A percentile compares a stretch with the other conserved stretches of the same genome.
These are phyloP conservation scores for Spencermartinsiella europaea DNA, from an alignment of 805 yeast species.

Conservation along the genomic window DNA sequence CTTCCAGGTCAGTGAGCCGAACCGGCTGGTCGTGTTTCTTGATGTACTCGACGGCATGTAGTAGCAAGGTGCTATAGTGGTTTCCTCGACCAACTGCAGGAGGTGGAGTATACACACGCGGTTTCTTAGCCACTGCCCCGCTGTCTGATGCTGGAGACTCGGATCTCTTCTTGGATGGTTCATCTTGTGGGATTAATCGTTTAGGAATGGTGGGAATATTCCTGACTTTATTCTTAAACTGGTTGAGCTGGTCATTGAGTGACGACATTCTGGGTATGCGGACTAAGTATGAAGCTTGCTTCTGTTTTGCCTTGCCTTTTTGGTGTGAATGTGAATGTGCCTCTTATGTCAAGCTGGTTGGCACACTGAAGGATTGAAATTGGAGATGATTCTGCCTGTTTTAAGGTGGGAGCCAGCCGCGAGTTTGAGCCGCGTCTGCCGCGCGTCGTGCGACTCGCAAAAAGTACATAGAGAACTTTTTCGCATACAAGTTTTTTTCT, in stretches of 20 bases:
- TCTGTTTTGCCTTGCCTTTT: no score
- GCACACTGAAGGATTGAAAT: no score
- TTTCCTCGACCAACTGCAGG: conserved; percentile 38
- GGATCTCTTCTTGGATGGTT: conserved; percentile 1
- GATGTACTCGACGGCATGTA: conserved; percentile 87
- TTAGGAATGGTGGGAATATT: conserved; percentile 41
- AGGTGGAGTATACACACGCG: conserved; percentile 31
- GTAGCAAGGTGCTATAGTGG: conserved; percentile 79
- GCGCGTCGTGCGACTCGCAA: no score
- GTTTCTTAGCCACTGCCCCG: conserved; percentile 11
- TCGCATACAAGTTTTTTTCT: no score
- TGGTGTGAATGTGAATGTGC: no score
- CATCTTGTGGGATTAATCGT: conserved; percentile 11
- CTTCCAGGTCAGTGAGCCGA: conserved; percentile 55
- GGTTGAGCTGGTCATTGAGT: conserved; percentile 53
- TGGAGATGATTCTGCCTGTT: no score
- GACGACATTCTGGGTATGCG: no score
- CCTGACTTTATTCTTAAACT: conserved; percentile 58
- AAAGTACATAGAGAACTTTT: no score
- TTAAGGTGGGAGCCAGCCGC: no score
- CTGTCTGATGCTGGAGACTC: neutral
- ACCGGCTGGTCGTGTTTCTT: conserved; percentile 67
- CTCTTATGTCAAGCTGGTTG: no score
- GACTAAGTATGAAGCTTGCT: no score
- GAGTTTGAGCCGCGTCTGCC: no score